A percentile compares a stretch with the other conserved stretches of the same genome.
phyloP scores from a whole-genome alignment of 441 rosid genomes.

The Populus hybrid region DNA sequence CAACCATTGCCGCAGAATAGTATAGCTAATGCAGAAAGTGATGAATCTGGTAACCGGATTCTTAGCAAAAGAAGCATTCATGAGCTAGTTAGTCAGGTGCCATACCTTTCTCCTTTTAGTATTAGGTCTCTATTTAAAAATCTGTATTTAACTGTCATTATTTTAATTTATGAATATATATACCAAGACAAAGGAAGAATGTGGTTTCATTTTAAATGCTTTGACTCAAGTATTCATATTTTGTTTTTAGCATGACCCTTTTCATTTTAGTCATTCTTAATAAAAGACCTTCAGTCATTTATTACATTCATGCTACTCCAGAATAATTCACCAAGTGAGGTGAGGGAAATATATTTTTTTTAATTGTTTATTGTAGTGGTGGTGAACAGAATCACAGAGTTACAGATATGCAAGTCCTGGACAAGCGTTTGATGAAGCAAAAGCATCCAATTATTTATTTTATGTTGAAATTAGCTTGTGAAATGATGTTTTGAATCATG shows the following conservation, averaged over 20 bases:
- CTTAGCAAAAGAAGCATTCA: conserved; percentile 85
- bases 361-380: too few species aligned
- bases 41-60: conserved; percentile 56
- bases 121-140: too few species aligned
- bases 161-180: not conserved
- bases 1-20: conserved; percentile 45
- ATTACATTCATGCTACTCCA: not conserved
- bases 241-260: not conserved
- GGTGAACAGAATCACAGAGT: too few species aligned
- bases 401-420: not conserved
- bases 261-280: too few species aligned
- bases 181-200: not conserved
- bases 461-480: not conserved
- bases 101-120: conserved; percentile 14
- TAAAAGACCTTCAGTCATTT: not conserved
- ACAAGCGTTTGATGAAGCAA: not conserved
- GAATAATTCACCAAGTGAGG: not conserved
- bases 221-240: not conserved
- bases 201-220: not conserved
- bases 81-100: conserved; percentile 86
- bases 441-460: not conserved
- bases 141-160: not conserved
- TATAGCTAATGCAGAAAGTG: conserved; percentile 46
- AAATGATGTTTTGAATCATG: not conserved
- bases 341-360: not conserved